phyloP scores from a whole-genome alignment of 768 basidiomycete genomes.

The Mycena haematopus region DNA sequence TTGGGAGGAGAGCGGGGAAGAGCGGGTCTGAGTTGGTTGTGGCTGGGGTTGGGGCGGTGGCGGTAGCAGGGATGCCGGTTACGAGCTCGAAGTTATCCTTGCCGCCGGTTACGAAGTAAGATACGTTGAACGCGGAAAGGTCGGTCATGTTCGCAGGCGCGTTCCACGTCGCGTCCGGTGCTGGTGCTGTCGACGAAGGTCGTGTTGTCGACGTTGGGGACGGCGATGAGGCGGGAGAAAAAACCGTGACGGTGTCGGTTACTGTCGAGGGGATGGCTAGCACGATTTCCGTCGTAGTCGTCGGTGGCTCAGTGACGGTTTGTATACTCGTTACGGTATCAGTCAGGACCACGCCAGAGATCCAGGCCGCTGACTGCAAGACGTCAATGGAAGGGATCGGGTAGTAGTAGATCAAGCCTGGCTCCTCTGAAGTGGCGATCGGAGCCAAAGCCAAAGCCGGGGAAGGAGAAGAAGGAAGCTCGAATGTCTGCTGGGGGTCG shows the following conservation, averaged over 20 bases:
- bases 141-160: conserved; percentile 61
- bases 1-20: conserved; percentile 9
- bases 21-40: conserved; percentile 23
- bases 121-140: conserved; percentile 64
- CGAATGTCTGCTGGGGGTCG: conserved; percentile 8
- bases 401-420: neutral
- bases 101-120: conserved; percentile 38
- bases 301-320: conserved; percentile 13
- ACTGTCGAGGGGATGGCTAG: conserved; percentile 30
- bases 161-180: conserved; percentile 48
- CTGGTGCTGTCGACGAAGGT: conserved; percentile 20
- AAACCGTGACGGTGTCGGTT: conserved; percentile 36
- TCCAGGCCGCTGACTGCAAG: conserved; percentile 1
- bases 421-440: conserved; percentile 2
- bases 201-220: neutral
- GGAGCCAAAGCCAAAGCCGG: neutral
- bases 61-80: conserved; percentile 47
- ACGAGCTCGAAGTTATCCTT: too few species aligned
- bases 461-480: neutral
- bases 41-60: conserved; percentile 16
- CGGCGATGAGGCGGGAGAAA: conserved; percentile 26
- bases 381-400: neutral
- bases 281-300: conserved; percentile 18
- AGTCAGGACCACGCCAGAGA: conserved; percentile 4
- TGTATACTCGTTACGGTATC: conserved; percentile 9